A percentile compares a stretch with the other conserved stretches of the same genome.
Conservation (phyloP, 1,139 yeast genomes). For the Starmera stellimalicola region DNA sequence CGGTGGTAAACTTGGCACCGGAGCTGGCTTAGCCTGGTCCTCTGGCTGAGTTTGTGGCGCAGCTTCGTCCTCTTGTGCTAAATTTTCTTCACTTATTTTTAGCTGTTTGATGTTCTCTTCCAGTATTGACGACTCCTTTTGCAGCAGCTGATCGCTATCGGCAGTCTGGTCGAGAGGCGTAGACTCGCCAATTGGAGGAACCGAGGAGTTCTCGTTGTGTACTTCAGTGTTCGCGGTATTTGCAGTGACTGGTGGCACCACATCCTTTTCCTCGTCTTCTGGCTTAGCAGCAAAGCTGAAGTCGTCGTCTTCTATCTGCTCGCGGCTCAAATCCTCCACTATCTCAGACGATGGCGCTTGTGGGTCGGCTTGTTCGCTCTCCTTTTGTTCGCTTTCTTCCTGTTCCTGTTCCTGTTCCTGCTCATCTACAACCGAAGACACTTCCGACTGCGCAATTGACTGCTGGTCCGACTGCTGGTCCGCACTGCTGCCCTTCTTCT, state of each 20-base stretch:
- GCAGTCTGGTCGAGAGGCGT: neutral
- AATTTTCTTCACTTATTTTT: neutral
- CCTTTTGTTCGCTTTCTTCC: too few species aligned
- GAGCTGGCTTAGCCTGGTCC: neutral
- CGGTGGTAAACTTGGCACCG: constrained; percentile 1
- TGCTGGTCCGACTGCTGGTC: too few species aligned
- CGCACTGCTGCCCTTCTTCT: neutral
- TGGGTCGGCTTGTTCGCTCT: too few species aligned
- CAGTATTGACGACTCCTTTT: neutral
- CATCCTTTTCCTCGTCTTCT: neutral
- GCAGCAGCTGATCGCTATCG: neutral
- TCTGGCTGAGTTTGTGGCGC: neutral
- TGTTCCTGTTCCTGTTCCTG: too few species aligned
- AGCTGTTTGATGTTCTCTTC: neutral
- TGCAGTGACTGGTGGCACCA: neutral
- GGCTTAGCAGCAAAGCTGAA: too few species aligned
- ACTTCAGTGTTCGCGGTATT: neutral
- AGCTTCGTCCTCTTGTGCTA: constrained; percentile 3
- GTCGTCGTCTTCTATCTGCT: too few species aligned
- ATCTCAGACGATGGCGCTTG: too few species aligned
- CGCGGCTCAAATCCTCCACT: too few species aligned
- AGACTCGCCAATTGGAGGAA: neutral
- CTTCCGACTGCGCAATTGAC: neutral
- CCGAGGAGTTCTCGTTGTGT: neutral
- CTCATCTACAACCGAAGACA: neutral